These are phyloP conservation scores for Starmerella powellii DNA, from an alignment of 805 yeast genomes.

Conservation along the genomic window DNA sequence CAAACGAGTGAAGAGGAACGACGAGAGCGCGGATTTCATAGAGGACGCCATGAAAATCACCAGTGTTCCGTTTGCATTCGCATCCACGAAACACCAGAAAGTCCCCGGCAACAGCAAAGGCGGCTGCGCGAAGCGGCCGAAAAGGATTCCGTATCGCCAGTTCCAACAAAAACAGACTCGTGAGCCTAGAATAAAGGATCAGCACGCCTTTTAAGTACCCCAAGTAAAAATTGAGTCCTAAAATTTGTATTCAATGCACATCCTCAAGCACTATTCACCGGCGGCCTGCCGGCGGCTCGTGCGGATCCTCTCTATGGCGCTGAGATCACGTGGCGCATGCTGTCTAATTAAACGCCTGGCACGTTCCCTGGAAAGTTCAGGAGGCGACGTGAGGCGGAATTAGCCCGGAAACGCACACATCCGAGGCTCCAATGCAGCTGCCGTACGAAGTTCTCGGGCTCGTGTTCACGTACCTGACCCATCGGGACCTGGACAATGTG, in stretches of 20 bases:
- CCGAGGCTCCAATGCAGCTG: constrained; percentile 7
- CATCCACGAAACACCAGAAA: constrained; percentile 16
- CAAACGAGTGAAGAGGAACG: not conserved
- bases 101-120: constrained; percentile 19
- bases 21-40: not conserved
- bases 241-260: too few species aligned
- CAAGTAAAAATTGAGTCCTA: not conserved
- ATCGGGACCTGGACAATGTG: constrained; percentile 21
- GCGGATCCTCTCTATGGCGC: too few species aligned
- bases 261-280: too few species aligned
- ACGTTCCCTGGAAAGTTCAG: too few species aligned
- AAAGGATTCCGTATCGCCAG: constrained; percentile 7
- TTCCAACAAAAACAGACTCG: not conserved
- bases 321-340: too few species aligned
- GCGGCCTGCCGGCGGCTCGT: too few species aligned
- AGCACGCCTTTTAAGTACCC: too few species aligned
- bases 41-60: constrained; percentile 9
- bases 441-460: constrained; percentile 15
- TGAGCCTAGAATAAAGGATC: too few species aligned
- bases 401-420: too few species aligned
- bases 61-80: constrained; percentile 11
- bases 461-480: constrained; percentile 14
- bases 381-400: too few species aligned
- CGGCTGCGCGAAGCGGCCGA: constrained; percentile 3
- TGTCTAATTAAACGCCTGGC: too few species aligned